Evolutionary conservation across 768 basidiomycete genomes (phyloP).

Genomic region (Agrocybe chaxingu): DNA sequence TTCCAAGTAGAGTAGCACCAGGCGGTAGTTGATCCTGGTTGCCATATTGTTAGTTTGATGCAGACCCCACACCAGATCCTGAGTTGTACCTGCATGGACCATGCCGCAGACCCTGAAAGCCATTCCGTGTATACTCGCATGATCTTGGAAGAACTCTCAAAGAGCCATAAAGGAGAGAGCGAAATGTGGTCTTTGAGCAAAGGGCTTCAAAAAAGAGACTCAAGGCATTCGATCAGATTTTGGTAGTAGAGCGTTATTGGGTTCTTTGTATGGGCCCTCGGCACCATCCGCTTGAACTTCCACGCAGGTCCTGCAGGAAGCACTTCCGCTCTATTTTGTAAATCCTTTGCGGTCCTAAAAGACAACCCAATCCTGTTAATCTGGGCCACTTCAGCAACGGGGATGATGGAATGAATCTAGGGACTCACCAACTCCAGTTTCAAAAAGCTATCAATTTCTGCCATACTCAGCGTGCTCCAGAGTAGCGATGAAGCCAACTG

Average conservation of each 20-base stretch:
- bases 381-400: no score
- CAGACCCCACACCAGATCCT: not conserved
- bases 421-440: conserved; percentile 21
- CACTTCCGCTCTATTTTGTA: no score
- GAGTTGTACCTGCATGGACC: conserved; percentile 14
- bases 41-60: not conserved
- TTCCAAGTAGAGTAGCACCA: conserved; percentile 8
- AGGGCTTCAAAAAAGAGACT: no score
- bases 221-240: no score
- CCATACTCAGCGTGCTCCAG: conserved; percentile 24
- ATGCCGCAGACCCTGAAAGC: conserved; percentile 10
- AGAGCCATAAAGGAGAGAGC: conserved; percentile 9
- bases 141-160: conserved; percentile 2
- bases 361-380: no score
- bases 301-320: no score
- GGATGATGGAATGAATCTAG: not conserved
- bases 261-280: no score
- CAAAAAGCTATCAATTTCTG: conserved; percentile 23
- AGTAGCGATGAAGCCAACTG: conserved; percentile 25
- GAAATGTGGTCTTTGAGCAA: no score
- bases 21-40: conserved; percentile 15
- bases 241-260: no score
- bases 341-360: no score
- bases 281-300: no score
- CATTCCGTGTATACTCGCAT: conserved; percentile 12